phyloP scores from a whole-genome alignment of 208 protist genomes.

The Acanthamoeba comandoni region DNA sequence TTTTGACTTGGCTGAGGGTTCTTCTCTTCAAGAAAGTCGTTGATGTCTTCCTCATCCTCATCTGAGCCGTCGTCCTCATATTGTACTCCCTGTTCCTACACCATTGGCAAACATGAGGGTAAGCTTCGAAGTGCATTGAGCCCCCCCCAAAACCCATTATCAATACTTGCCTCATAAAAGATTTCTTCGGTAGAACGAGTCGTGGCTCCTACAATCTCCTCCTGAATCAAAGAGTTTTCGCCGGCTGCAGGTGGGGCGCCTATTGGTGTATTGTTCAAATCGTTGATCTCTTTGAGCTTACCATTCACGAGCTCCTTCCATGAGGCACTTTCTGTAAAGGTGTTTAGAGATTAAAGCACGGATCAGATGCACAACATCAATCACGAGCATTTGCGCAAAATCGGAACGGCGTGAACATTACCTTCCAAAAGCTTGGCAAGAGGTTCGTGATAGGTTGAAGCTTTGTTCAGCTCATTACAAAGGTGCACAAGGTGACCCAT shows the following conservation, averaged over 20 bases:
- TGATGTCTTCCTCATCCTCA: not conserved
- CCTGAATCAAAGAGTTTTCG: not conserved
- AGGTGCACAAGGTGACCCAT: constrained; percentile 55
- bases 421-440: constrained; percentile 43
- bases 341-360: not conserved
- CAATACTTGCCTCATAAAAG: no score
- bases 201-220: no score
- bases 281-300: constrained; percentile 55
- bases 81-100: constrained; percentile 21
- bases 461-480: constrained; percentile 54
- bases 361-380: not conserved
- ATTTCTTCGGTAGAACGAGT: no score
- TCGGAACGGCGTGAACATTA: not conserved
- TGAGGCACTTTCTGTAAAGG: not conserved
- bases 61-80: constrained; percentile 38
- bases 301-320: constrained; percentile 40
- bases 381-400: not conserved
- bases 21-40: not conserved
- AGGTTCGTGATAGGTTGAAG: constrained; percentile 61
- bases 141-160: no score
- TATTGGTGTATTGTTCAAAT: constrained; percentile 48
- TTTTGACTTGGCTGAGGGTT: no score
- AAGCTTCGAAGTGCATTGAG: no score
- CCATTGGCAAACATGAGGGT: no score
- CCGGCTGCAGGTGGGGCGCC: constrained; percentile 21